These are phyloP conservation scores for Hypoxylon sp. DNA, from an alignment of 2,329 filamentous ascomycete genomes.

Conservation along the genomic window DNA sequence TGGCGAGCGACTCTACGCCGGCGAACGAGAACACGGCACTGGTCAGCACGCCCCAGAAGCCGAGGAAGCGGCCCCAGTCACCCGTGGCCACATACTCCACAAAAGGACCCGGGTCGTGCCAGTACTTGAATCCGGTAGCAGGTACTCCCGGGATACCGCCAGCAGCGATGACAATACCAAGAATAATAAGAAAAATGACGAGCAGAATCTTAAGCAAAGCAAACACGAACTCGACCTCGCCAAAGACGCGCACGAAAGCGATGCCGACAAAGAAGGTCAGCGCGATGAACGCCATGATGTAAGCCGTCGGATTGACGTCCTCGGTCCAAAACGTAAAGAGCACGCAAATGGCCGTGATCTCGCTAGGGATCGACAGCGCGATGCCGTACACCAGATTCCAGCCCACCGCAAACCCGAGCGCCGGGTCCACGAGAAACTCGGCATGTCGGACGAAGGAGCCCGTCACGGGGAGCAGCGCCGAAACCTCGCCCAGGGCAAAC, in stretches of 20 bases:
- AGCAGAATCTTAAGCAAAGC: constrained; percentile 71
- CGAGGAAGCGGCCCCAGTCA: constrained; percentile 73
- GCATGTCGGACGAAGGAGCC: constrained; percentile 73
- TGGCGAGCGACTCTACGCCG: constrained; percentile 66
- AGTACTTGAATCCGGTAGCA: constrained; percentile 77
- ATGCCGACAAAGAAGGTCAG: constrained; percentile 71
- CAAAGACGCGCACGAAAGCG: constrained; percentile 70
- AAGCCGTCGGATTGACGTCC: constrained; percentile 66
- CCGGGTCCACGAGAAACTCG: constrained; percentile 73
- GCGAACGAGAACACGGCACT: constrained; percentile 64
- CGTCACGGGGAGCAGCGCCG: constrained; percentile 73
- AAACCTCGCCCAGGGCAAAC: constrained; percentile 72
- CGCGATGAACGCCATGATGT: constrained; percentile 67
- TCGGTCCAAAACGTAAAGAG: constrained; percentile 75
- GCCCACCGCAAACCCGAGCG: constrained; percentile 69
- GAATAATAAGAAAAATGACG: constrained; percentile 73
- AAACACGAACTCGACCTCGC: constrained; percentile 70
- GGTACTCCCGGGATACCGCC: constrained; percentile 72
- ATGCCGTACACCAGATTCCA: constrained; percentile 71
- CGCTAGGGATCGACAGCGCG: constrained; percentile 68
- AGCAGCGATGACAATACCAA: constrained; percentile 73
- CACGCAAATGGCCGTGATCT: constrained; percentile 74
- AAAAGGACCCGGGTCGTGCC: constrained; percentile 77
- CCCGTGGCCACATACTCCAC: constrained; percentile 74
- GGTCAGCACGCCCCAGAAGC: constrained; percentile 67